Base-by-base conservation (phyloP, 108 stramenopile genomes). In the Bacterosira constricta region DNA sequence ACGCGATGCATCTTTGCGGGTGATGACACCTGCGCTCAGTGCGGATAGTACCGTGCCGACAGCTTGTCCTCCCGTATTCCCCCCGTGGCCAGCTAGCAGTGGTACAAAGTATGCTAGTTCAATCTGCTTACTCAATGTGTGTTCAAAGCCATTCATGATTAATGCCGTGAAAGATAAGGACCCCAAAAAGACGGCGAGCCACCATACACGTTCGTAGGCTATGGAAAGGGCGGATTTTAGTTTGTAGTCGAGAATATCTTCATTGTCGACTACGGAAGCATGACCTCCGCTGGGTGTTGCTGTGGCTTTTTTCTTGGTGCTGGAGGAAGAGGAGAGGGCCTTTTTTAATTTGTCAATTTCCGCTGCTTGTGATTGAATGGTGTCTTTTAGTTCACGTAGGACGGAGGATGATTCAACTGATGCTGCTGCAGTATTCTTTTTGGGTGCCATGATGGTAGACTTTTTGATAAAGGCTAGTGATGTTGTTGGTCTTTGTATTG, bases 51-150 rank as follows among this genome's bases (percentile, higher is more conserved):
- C 82, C 17, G 94, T 90, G 10, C 94, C 94, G 31, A 96, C 90
- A 6, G 90, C 85, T 69, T 93, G 91, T 11, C 94, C 94, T 26
- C 94, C 94, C 9, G 90, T 90, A 78, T 96, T 96, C 41, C 94
- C 94, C 37, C 94, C 94, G 57, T 96, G 94, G 11, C 94, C 94
- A 1, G 91, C 90, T 70, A 96, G 68, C 5, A 96, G 85, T 21
- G 94, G 94, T 29, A 96, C 91, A 75, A 96, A 96, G 66, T 90
- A 92, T 8, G 94, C 88, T 32, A 96, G 79, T 66, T 93, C 91
- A 66, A 96, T 90, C 50, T 96, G 90, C 60, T 86, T 82, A 63
- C 80, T 87, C 61, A 96, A 66, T 1, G 91, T 96, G 41, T 96
- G 88, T 64, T 96, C 94, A 80, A 92, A 96, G 15, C 88, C 86